A percentile compares a stretch with the other conserved stretches of the same genome.
These are phyloP conservation scores for Gelatoporia subvermispora DNA, from an alignment of 768 basidiomycete genomes.

Conservation along the genomic window DNA sequence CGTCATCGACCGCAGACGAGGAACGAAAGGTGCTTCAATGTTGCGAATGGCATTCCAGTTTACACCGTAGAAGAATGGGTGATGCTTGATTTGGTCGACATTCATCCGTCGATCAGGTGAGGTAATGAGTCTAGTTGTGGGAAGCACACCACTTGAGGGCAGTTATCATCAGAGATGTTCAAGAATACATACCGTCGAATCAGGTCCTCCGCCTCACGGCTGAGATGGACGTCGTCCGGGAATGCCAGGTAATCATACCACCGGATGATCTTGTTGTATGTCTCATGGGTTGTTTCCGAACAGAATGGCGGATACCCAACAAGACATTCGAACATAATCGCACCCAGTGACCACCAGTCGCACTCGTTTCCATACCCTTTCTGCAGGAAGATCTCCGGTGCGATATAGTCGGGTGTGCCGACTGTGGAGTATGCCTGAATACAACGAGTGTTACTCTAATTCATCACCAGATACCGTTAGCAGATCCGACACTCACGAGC, in stretches of 20 bases:
- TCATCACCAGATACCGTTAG: background rate
- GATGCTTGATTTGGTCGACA: constrained; percentile 85
- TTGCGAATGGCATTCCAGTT: constrained; percentile 85
- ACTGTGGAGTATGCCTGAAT: constrained; percentile 93
- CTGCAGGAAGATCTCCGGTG: constrained; percentile 94
- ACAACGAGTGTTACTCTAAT: background rate
- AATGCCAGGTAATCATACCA: constrained; percentile 85
- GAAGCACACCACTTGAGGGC: background rate
- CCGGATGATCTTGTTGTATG: constrained; percentile 96
- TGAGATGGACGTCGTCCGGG: constrained; percentile 92
- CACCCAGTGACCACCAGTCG: constrained; percentile 99
- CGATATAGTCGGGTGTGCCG: constrained; percentile 94
- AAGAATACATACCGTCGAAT: constrained; percentile 59
- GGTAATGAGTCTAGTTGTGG: constrained; percentile 62
- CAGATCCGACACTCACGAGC: constrained; percentile 48
- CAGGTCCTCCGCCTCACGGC: constrained; percentile 86
- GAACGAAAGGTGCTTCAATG: constrained; percentile 96
- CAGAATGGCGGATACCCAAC: constrained; percentile 98
- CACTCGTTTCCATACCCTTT: constrained; percentile 98
- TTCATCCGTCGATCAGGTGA: constrained; percentile 73
- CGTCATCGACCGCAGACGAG: constrained; percentile 86
- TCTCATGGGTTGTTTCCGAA: constrained; percentile 94
- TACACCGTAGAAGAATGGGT: constrained; percentile 94
- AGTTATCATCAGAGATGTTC: no score
- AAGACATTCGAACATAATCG: constrained; percentile 97